Evolutionary conservation across 2,329 filamentous ascomycete genomes (phyloP).

Genomic region (Aurifilum marmelostoma): DNA sequence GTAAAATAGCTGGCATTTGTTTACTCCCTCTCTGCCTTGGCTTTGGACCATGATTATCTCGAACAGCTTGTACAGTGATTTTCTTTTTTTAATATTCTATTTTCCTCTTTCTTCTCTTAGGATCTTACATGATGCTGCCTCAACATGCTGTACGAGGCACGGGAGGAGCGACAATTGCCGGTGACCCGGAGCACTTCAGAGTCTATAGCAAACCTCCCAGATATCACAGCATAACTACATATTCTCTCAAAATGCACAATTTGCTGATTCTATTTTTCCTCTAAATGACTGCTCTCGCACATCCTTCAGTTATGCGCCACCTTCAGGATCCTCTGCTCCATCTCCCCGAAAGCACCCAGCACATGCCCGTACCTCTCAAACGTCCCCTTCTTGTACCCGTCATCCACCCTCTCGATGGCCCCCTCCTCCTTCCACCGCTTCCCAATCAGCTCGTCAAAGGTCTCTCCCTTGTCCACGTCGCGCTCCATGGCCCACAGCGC

Average conservation of each 20-base stretch:
- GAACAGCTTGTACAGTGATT: not conserved
- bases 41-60: not conserved
- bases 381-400: constrained; percentile 74
- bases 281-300: not conserved
- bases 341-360: constrained; percentile 73
- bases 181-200: not conserved
- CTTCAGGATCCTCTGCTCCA: constrained; percentile 70
- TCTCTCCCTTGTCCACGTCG: constrained; percentile 59
- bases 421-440: constrained; percentile 82
- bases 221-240: not conserved
- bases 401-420: constrained; percentile 79
- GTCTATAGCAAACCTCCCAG: too few relatives aligned
- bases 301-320: constrained; percentile 38
- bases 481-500: constrained; percentile 89
- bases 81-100: not conserved
- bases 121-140: not conserved
- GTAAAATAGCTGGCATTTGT: too few relatives aligned
- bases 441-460: constrained; percentile 86
- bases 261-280: too few relatives aligned
- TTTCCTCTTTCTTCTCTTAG: not conserved
- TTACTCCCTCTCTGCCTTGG: not conserved
- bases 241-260: too few relatives aligned
- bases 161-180: not conserved
- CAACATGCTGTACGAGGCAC: not conserved
- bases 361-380: constrained; percentile 81